Evolutionary conservation across 2,329 filamentous ascomycete genomes (phyloP), one percentile per base, ranked within the genome.

Genomic region (Coleophoma cylindrospora): DNA sequence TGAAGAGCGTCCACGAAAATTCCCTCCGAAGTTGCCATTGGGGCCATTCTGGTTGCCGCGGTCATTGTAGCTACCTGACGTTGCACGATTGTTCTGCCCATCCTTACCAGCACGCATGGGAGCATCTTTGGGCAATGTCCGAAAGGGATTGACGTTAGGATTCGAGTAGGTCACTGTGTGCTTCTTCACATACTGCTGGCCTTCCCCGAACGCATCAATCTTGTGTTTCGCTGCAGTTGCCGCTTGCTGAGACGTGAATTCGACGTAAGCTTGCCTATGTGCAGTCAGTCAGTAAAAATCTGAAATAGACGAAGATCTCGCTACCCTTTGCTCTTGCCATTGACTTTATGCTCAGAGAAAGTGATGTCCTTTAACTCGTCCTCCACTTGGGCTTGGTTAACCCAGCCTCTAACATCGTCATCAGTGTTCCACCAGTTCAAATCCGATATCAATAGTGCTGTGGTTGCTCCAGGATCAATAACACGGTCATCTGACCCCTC

Each of bases 301-400:
- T 32, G 13, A 40, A 34, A 27, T n/a, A 17, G 10, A 33, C n/a
- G n/a, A 14, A 14, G n/a, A 34, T 22, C 37, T 9, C 17, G 69
- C 83, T 77, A 95, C 91, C 94, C 92, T 74, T 97, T 96, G 71
- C 90, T 96, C 73, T 99, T 99, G 60, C 94, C 94, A 60, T 99
- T 99, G 44, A 97, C 91, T 67, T 99, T 99, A 70, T 97, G 94
- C 68, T 99, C 94, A 62, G 90, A 96, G 68, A 97, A 99, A 0
- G 91, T 96, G 47, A 99, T 83, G 54, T 97, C 94, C 62, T 89
- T 91, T 15, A 97, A 73, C 62, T 96, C 89, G 43, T 85, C 79
- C 67, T 97, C 94, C 59, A 83, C 89, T 2, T 80, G 81, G n/a
- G 87, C 89, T 57, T 88, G 79, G 57, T 84, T 83, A 21, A 87